Conservation (phyloP, 2,329 filamentous ascomycete genomes). For the Sphaerostilbella broomeana region DNA sequence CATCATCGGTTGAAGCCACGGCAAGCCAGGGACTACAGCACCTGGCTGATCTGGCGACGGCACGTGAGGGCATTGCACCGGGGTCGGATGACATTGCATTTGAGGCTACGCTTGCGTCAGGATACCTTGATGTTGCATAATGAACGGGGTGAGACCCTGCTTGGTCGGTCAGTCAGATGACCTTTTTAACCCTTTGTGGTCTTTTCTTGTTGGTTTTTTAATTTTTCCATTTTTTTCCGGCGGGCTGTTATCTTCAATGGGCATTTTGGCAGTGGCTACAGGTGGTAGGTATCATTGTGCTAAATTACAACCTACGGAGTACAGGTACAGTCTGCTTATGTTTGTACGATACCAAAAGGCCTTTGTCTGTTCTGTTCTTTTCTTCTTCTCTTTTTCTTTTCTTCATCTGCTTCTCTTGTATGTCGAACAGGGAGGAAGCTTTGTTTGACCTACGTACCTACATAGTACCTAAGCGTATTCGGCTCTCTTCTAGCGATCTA, state of each 20-base stretch:
- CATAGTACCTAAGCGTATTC: no score
- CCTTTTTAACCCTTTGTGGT: neutral
- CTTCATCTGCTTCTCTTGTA: neutral
- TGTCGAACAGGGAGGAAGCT: neutral
- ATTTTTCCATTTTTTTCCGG: no score
- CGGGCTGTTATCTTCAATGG: no score
- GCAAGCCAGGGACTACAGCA: slow-evolving; percentile 53
- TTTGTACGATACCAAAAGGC: neutral
- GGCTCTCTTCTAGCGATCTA: neutral
- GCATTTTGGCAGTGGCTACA: no score
- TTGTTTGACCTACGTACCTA: no score
- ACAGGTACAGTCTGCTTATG: neutral
- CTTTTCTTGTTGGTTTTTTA: no score
- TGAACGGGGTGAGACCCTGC: neutral
- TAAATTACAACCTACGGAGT: no score
- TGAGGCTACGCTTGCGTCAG: slow-evolving; percentile 28
- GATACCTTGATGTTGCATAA: slow-evolving; percentile 28
- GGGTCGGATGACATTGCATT: slow-evolving; percentile 26
- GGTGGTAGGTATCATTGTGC: no score
- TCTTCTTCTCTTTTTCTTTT: neutral
- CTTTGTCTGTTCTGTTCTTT: neutral
- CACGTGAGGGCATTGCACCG: slow-evolving; percentile 29
- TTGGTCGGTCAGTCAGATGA: neutral
- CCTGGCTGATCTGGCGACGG: slow-evolving; percentile 51
- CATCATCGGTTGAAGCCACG: slow-evolving; percentile 32